phyloP scores from a whole-genome alignment of 2,329 filamentous ascomycete genomes.

The Fusarium pseudoanthophilum region DNA sequence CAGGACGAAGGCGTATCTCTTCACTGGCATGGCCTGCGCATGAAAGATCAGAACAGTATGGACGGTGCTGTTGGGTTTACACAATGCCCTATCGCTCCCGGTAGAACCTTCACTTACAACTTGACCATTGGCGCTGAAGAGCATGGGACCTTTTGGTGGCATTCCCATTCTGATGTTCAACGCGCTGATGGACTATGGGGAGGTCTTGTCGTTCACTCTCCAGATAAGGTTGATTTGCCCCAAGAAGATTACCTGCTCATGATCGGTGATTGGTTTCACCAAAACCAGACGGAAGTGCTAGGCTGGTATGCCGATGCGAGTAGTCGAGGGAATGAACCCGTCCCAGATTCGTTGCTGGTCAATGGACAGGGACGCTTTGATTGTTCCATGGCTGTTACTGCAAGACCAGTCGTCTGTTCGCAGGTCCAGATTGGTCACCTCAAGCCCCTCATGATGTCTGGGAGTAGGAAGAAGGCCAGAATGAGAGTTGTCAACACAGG shows the following conservation, averaged over 20 bases:
- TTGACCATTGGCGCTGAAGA: background rate
- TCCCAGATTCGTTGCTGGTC: background rate
- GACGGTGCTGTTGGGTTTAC: conserved; percentile 12
- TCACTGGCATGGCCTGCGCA: background rate
- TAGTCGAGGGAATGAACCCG: conserved; percentile 12
- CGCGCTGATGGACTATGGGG: conserved; percentile 8
- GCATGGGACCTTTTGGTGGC: conserved; percentile 11
- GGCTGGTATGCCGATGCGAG: conserved; percentile 6
- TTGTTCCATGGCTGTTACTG: conserved; percentile 9
- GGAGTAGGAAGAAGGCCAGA: fast-evolving
- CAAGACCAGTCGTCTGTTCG: background rate
- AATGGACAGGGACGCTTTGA: background rate
- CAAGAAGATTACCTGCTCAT: background rate
- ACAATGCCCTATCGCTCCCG: background rate
- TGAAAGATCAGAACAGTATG: background rate
- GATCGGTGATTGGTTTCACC: conserved; percentile 5
- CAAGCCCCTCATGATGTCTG: background rate
- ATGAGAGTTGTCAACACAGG: conserved; percentile 1
- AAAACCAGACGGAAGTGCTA: background rate
- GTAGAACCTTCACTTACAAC: background rate
- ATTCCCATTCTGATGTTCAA: background rate
- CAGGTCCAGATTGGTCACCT: background rate
- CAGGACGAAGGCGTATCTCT: background rate
- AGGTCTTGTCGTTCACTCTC: background rate
- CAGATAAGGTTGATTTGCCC: fast-evolving